Evolutionary conservation across 2,329 filamentous ascomycete genomes (phyloP), one percentile per base, ranked within the genome.

Genomic region (Aureobasidium zeae): DNA sequence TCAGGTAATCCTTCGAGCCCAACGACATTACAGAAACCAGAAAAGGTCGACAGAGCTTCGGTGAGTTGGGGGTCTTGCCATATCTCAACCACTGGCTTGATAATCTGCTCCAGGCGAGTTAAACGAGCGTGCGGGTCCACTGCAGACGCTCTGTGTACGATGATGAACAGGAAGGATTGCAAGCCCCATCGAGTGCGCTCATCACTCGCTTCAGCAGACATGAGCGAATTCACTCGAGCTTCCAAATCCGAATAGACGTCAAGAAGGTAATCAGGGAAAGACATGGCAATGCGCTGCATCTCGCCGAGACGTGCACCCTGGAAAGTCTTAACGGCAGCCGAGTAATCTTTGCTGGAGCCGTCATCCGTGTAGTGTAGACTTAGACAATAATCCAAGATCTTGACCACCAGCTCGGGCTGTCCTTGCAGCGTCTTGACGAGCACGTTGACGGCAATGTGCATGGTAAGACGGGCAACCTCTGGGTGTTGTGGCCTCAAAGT

Each of bases 91-190:
- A 96, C 79, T 2, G 88, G 86, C n/a, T 81, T 73, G 37, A 96
- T 72, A 60, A 96, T 94, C 11, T 75, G 73, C 44, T 77, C 69
- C 21, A 98, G 68, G 47, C 86, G 81, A 45, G 77, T 70, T 42
- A 88, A 71, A 47, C 88, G 83, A 25, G 77, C 65, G n/a, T 71
- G 70, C 13, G 74, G 72, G 51, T 93, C 81, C 24, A 96, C 72
- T 31, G 78, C 79, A 16, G 73, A 80, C 25, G 86, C 80, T 48
- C 91, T 86, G 62, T 96, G 89, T 54, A 83, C 81, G 49, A 98
- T 91, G 47, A 94, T 91, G 60, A 98, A 93, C 1, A 96, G 71
- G 50, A 96, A 89, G 8, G 87, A 89, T 53, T 80, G 84, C 55
- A 93, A 88, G 2, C 88, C 86, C 56, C 91, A 81, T 46, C 85